Evolutionary conservation across 2,329 filamentous ascomycete species (phyloP), one percentile per base, ranked within the genome.

Genomic region (Teratosphaeria nubilosa): DNA sequence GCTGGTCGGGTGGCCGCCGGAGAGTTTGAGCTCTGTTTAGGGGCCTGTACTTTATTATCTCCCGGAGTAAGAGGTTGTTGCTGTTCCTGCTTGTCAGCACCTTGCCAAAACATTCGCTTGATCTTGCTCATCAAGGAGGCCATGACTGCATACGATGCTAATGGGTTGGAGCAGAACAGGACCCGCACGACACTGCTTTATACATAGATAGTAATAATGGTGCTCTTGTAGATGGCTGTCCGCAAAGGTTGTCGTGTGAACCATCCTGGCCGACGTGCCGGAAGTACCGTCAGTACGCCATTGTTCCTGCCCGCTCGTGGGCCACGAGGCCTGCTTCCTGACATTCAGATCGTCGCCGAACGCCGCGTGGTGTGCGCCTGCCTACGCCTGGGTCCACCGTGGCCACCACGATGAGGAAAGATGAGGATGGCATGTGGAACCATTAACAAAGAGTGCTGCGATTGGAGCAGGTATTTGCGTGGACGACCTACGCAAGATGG

Each of bases 101-200:
- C 53, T 20, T 31, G 34, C 31, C 50, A 25, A 22, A 60, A 56
- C 25, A 60, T n/a, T 2, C 52, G 48, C 51, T 51, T 54, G 53
- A 60, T 56, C 27, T 52, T 51, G 56, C 54, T 53, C 9, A 45
- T 53, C n/a, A 56, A 51, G 14, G 59, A 58, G 45, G 56, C 53
- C 59, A 60, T 60, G 41, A 6, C 41, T 48, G 41, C 41, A 16
- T 48, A 48, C 41, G 10, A 22, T 22, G 5, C 41, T 6, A 48
- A 16, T 2, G 5, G 10, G 22, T 20, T 22, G 0, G 41, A 20
- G n/a, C n/a, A 22, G 16, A 7, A 5, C 5, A n/a, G 41, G n/a
- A 10, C 1, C 1, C 16, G 6, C 9, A 6, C n/a, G n/a, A 48
- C 16, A 20, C 41, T 10, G 41, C 41, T 48, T 20, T 48, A 48